Evolutionary conservation across 2,329 filamentous ascomycete species (phyloP).

Genomic region (Fusarium concolor): DNA sequence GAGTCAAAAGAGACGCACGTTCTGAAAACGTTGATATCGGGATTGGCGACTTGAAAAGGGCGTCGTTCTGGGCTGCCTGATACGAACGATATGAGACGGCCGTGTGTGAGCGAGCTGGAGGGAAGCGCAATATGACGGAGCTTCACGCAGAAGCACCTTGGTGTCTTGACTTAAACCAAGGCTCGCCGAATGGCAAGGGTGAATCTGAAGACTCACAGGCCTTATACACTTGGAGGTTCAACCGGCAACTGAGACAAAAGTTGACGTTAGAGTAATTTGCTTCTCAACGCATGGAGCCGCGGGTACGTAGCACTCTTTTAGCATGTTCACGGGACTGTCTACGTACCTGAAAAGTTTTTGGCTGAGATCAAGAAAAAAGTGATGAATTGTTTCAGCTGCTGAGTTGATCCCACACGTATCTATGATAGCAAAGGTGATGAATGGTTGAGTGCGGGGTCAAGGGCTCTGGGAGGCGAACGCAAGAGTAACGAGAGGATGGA

Average conservation of each 20-base stretch:
- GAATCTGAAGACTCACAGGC: not conserved
- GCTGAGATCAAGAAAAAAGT: constrained; percentile 25
- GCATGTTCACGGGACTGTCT: constrained; percentile 1
- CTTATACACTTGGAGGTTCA: not conserved
- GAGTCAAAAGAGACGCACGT: constrained; percentile 9
- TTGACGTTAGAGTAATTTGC: constrained; percentile 15
- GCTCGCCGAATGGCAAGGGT: not conserved
- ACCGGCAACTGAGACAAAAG: constrained; percentile 13
- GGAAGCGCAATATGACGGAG: constrained; percentile 5
- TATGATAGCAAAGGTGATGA: constrained; percentile 28
- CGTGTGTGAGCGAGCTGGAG: not conserved
- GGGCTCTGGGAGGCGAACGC: constrained; percentile 14
- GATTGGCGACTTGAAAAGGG: not conserved
- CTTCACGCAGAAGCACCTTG: constrained; percentile 12
- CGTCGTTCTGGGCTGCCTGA: constrained; percentile 5
- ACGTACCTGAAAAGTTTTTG: constrained; percentile 27
- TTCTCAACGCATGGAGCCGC: not conserved
- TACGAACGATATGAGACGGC: constrained; percentile 10
- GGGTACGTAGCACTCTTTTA: not conserved
- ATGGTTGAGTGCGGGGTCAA: constrained; percentile 38
- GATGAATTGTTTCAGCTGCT: constrained; percentile 32
- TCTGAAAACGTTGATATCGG: constrained; percentile 16
- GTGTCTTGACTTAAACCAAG: constrained; percentile 2
- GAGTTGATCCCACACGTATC: constrained; percentile 25
- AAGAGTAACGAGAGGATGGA: constrained; percentile 24